A percentile compares a stretch with the other conserved stretches of the same genome.
Conservation (phyloP, 2,329 filamentous ascomycete species). For the Colletotrichum destructivum region DNA sequence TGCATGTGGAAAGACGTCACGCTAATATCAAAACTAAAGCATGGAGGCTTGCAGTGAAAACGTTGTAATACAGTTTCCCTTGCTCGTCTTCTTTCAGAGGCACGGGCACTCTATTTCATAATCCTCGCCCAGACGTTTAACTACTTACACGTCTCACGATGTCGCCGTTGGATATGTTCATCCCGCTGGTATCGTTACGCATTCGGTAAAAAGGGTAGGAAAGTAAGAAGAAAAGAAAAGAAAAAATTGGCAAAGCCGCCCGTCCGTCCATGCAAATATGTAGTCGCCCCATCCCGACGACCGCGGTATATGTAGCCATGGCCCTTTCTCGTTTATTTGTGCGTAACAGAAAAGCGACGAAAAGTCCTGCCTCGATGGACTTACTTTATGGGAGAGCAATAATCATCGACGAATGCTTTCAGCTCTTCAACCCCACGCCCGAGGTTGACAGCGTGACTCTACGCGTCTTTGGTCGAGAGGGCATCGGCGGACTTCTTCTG, state of each 20-base stretch:
- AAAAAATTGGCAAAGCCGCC: slow-evolving; percentile 8
- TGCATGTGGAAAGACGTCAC: slow-evolving; percentile 12
- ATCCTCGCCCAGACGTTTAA: slow-evolving; percentile 14
- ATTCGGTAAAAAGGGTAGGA: slow-evolving; percentile 5
- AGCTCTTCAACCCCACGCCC: background rate
- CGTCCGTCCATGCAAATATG: slow-evolving; percentile 15
- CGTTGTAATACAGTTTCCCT: slow-evolving; percentile 3
- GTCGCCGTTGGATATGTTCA: background rate
- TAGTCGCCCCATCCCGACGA: slow-evolving; percentile 7
- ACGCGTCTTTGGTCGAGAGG: slow-evolving; percentile 22
- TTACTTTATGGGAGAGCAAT: background rate
- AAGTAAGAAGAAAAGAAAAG: background rate
- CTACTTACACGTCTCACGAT: slow-evolving; percentile 4
- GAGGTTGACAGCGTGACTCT: slow-evolving; percentile 15
- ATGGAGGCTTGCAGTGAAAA: background rate
- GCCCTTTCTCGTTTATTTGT: background rate
- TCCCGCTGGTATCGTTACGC: slow-evolving; percentile 17
- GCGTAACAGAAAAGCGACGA: background rate
- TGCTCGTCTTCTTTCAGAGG: slow-evolving; percentile 14
- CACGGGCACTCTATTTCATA: slow-evolving; percentile 29
- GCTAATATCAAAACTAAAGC: background rate
- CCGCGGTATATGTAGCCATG: background rate
- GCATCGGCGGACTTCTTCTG: slow-evolving; percentile 36
- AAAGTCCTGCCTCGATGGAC: too few relatives aligned
- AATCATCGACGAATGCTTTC: background rate